Evolutionary conservation across 2,329 filamentous ascomycete genomes (phyloP).

Genomic region (Keithomyces neogunnii): DNA sequence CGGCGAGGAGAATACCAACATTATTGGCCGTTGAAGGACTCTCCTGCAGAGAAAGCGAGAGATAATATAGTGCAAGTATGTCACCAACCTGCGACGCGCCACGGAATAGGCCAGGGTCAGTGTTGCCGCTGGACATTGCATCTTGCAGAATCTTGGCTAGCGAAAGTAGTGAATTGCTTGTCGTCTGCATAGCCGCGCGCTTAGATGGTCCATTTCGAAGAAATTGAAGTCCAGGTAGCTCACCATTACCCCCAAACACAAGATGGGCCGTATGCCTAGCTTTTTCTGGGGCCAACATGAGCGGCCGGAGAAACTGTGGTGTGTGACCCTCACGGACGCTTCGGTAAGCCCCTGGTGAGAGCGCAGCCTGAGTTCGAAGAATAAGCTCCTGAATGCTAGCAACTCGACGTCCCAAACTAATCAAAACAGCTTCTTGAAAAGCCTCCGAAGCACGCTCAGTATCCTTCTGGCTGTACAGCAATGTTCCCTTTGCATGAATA

Average conservation of each 20-base stretch:
- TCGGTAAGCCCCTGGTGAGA: constrained; percentile 33
- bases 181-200: constrained; percentile 80
- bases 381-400: constrained; percentile 72
- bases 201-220: constrained; percentile 63
- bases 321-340: constrained; percentile 6
- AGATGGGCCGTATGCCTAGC: constrained; percentile 75
- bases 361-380: constrained; percentile 62
- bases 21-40: constrained; percentile 98
- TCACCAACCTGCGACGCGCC: constrained; percentile 75
- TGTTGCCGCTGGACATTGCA: constrained; percentile 69
- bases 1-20: constrained; percentile 91
- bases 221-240: constrained; percentile 70
- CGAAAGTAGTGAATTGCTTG: constrained; percentile 89
- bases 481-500: constrained; percentile 96
- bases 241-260: constrained; percentile 67
- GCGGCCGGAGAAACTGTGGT: constrained; percentile 33
- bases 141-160: constrained; percentile 98
- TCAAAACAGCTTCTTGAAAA: constrained; percentile 90
- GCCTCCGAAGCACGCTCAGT: constrained; percentile 72
- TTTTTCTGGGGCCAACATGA: constrained; percentile 74
- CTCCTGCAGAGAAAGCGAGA: constrained; percentile 87
- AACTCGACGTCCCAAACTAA: constrained; percentile 66
- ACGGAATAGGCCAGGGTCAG: constrained; percentile 44
- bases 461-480: constrained; percentile 85
- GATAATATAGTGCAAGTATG: constrained; percentile 88